Percentiles rank a stretch among this genome's conserved stretches.
Evolutionary conservation across 106 monocot species (phyloP).

Genomic region (Alisma plantagoaquatica): DNA sequence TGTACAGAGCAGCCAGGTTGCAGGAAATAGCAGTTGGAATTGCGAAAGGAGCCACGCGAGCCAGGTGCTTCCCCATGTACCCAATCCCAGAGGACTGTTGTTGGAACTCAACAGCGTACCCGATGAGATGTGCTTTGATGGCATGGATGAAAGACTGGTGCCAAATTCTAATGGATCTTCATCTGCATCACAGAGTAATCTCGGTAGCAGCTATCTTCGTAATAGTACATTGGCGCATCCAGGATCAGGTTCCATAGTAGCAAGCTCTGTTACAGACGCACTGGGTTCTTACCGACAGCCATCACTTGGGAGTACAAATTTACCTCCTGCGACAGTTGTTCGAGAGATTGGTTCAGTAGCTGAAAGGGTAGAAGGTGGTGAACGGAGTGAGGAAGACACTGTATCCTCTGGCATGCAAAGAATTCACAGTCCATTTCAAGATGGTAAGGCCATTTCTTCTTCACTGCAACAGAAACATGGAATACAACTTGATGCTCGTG

Average conservation of each 20-base stretch:
- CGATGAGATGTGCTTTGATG: neutral
- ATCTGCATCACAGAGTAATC: neutral
- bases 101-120: slow-evolving; percentile 3
- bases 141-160: neutral
- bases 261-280: neutral
- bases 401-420: slow-evolving; percentile 26
- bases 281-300: slow-evolving; percentile 5
- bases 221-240: neutral
- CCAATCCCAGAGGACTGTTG: neutral
- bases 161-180: neutral
- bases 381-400: slow-evolving; percentile 41
- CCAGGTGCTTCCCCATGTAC: neutral
- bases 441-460: neutral
- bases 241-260: neutral
- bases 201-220: slow-evolving; percentile 6
- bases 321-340: neutral
- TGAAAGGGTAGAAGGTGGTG: slow-evolving; percentile 8
- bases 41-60: neutral
- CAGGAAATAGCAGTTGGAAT: neutral
- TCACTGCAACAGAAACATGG: neutral
- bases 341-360: neutral
- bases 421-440: neutral
- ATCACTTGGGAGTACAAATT: slow-evolving; percentile 17
- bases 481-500: neutral
- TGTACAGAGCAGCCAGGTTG: neutral